phyloP scores from a whole-genome alignment of 2,329 filamentous ascomycete species.

The Penicillium sp. region DNA sequence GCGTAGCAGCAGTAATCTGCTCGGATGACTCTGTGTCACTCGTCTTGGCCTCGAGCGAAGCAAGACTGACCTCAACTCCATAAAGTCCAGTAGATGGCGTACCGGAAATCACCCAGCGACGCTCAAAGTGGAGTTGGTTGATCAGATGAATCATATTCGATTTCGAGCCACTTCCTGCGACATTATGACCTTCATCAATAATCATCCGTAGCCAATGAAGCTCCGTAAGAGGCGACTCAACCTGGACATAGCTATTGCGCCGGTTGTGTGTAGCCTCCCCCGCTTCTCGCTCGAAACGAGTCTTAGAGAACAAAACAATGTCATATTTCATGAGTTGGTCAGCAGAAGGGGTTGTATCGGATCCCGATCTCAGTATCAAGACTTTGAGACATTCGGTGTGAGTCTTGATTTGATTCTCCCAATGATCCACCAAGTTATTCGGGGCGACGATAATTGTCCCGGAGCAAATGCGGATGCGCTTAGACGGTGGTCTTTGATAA shows the following conservation, averaged over 20 bases:
- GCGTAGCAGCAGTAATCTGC: constrained; percentile 29
- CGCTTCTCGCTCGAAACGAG: constrained; percentile 69
- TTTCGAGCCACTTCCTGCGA: constrained; percentile 65
- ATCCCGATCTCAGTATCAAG: constrained; percentile 59
- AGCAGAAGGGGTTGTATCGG: constrained; percentile 56
- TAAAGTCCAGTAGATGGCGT: constrained; percentile 84
- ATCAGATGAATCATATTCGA: constrained; percentile 60
- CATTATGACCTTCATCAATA: constrained; percentile 86
- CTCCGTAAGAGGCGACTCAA: constrained; percentile 64
- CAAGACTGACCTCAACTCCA: constrained; percentile 66
- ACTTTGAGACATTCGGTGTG: constrained; percentile 70
- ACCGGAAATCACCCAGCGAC: constrained; percentile 86
- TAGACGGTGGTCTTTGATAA: constrained; percentile 41
- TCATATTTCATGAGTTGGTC: constrained; percentile 67
- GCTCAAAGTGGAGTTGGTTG: constrained; percentile 59
- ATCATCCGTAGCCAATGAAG: constrained; percentile 87
- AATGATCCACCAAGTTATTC: constrained; percentile 79
- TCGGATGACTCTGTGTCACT: constrained; percentile 37
- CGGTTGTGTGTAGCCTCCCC: constrained; percentile 53
- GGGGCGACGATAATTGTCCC: constrained; percentile 79
- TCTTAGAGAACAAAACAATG: constrained; percentile 73
- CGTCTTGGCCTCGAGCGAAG: constrained; percentile 40
- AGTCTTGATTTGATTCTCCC: constrained; percentile 76
- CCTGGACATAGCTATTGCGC: constrained; percentile 45
- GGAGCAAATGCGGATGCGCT: constrained; percentile 61